Conservation (phyloP, 257 asterid species). For the Nicotiana tabacum region DNA sequence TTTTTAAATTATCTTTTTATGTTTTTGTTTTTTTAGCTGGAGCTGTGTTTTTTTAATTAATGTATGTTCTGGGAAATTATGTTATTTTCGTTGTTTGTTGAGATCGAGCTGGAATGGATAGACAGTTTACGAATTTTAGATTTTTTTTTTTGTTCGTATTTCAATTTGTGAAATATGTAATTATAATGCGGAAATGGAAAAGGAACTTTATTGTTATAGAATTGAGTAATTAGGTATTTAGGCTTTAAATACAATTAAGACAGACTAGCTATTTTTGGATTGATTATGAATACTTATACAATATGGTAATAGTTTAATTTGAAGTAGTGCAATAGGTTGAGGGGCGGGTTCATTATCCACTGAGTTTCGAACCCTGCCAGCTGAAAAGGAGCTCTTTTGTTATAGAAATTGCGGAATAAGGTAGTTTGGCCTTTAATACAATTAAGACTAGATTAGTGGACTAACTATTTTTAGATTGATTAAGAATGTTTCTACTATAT, state of each 20-base stretch:
- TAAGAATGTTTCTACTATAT: too few species aligned
- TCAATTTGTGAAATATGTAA: background rate
- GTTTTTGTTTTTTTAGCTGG: background rate
- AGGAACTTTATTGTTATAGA: background rate
- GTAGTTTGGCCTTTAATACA: background rate
- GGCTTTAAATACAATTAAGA: background rate
- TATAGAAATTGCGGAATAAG: conserved; percentile 7
- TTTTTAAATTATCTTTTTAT: background rate
- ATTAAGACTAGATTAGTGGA: background rate
- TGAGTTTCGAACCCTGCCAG: too few species aligned
- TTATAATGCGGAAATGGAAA: background rate
- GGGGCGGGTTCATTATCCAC: too few species aligned
- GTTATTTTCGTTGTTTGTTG: background rate
- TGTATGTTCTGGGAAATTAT: background rate
- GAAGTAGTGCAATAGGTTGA: background rate
- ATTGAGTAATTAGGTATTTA: conserved; percentile 12
- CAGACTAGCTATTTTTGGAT: background rate
- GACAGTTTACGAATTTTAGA: background rate
- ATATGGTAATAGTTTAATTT: too few species aligned
- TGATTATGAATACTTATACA: too few species aligned
- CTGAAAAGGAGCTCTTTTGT: background rate
- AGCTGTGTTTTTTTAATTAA: background rate
- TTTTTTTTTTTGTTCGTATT: background rate
- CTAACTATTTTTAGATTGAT: too few species aligned
- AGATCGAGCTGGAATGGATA: background rate